Conservation (phyloP, 2,329 filamentous ascomycete species). For the Podosphaera fusca region DNA sequence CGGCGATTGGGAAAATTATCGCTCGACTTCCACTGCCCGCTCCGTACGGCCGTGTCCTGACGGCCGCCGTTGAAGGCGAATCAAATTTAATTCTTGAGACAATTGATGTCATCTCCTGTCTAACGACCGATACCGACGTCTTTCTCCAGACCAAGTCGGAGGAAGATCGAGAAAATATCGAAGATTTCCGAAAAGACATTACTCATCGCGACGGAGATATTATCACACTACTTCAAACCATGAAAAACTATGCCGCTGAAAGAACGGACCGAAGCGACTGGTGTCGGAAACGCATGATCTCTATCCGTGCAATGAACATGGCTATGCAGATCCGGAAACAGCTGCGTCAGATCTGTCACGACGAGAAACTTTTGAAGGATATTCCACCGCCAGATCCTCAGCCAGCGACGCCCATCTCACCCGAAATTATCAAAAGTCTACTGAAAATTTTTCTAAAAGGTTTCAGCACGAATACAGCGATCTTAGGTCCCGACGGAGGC, state of each 20-base stretch:
- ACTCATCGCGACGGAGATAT: slow-evolving; percentile 39
- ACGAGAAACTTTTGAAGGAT: slow-evolving; percentile 22
- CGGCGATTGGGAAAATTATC: slow-evolving; percentile 48
- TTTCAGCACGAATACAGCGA: slow-evolving; percentile 36
- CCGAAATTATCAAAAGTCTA: slow-evolving; percentile 29
- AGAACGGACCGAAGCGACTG: slow-evolving; percentile 27
- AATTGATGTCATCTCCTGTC: slow-evolving; percentile 57
- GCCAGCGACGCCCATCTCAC: slow-evolving; percentile 29
- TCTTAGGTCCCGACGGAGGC: slow-evolving; percentile 34
- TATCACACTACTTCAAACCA: slow-evolving; percentile 38
- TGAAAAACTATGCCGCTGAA: slow-evolving; percentile 36
- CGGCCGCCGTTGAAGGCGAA: slow-evolving; percentile 51
- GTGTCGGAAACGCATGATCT: slow-evolving; percentile 34
- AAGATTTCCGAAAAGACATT: slow-evolving; percentile 30
- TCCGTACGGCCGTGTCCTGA: slow-evolving; percentile 55
- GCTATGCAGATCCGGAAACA: slow-evolving; percentile 38
- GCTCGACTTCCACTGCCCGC: slow-evolving; percentile 67
- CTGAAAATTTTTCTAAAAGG: slow-evolving; percentile 39
- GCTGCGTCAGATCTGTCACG: slow-evolving; percentile 30
- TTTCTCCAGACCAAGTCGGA: slow-evolving; percentile 36
- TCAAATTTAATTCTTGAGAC: slow-evolving; percentile 55
- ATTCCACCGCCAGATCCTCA: slow-evolving; percentile 28
- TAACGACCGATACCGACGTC: slow-evolving; percentile 39
- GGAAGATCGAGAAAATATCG: slow-evolving; percentile 29
- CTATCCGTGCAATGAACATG: slow-evolving; percentile 36